Evolutionary conservation across 331 rosid genomes (phyloP), one percentile per base, ranked within the genome.

Genomic region (Malus hybrid): DNA sequence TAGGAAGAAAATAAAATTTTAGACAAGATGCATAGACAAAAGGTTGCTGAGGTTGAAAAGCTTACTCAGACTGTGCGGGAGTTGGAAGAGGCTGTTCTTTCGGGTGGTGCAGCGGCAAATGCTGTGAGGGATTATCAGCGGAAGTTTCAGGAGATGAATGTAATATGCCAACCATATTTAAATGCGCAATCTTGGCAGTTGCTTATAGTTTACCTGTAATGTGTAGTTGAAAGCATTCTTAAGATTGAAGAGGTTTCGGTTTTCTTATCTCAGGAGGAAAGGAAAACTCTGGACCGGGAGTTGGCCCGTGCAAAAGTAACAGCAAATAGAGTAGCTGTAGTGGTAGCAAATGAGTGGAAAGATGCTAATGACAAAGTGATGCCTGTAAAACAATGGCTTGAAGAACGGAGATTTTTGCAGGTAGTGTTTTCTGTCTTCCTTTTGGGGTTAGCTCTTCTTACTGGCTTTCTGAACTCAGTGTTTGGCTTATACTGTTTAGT

Each of bases 341-440:
- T 91, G 65, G 98, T 91, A 62, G 98, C 98, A 74, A 93, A 93
- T 84, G 98, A 93, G 80, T 93, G 98, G 98, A 93, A 93, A 81
- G 98, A 93, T 80, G 77, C 98, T 29, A 91, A 89, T 52, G 98
- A 93, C 83, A 93, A 93, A 86, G 98, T 93, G 81, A 93, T 93
- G 98, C 98, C 98, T 77, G 98, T 93, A 74, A 93, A 87, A 86
- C 98, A 89, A 83, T 93, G 98, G 98, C 97, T 93, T 60, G 98
- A 93, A 82, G 98, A 93, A 74, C 90, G 98, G 33, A 81, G 97
- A 80, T 88, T 88, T 84, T 84, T 93, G 82, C 97, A 89, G 92
- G 98, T 86, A 81, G 50, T 73, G 29, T 48, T 70, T 64, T 73
- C 42, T 59, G 18, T 34, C 34, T 46, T 77, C 39, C 34, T 22